A percentile compares a stretch with the other conserved stretches of the same genome.
These are phyloP conservation scores for Grosmannia clavigera DNA, from an alignment of 2,329 filamentous ascomycete genomes.

Conservation along the genomic window DNA sequence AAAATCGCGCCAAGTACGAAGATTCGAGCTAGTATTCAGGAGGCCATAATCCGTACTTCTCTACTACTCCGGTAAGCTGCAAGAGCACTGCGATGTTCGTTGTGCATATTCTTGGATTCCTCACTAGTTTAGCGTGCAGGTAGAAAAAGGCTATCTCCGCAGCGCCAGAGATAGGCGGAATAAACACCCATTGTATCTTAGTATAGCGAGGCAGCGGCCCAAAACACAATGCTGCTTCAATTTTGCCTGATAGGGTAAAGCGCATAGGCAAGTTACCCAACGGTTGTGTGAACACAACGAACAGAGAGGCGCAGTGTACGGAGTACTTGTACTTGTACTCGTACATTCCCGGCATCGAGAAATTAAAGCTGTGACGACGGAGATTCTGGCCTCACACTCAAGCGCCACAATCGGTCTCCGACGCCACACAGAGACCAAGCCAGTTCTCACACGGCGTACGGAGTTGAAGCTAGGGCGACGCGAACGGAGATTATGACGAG, in stretches of 20 bases:
- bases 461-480: background rate
- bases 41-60: background rate
- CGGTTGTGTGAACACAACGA: background rate
- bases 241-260: background rate
- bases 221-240: background rate
- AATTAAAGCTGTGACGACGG: background rate
- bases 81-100: background rate
- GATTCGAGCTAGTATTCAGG: background rate
- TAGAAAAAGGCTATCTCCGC: background rate
- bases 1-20: background rate
- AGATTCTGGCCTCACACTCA: background rate
- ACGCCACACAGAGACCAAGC: background rate
- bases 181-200: background rate
- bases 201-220: background rate
- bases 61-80: background rate
- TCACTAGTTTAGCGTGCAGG: conserved; percentile 1
- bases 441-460: background rate
- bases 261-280: background rate
- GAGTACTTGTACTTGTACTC: too few relatives aligned
- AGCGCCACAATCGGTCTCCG: background rate
- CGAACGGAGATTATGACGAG: background rate
- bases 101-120: background rate
- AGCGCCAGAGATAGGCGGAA: background rate
- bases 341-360: background rate
- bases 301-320: background rate